These are phyloP conservation scores for Austroboletus eburneus DNA, from an alignment of 768 basidiomycete species.

Conservation along the genomic window DNA sequence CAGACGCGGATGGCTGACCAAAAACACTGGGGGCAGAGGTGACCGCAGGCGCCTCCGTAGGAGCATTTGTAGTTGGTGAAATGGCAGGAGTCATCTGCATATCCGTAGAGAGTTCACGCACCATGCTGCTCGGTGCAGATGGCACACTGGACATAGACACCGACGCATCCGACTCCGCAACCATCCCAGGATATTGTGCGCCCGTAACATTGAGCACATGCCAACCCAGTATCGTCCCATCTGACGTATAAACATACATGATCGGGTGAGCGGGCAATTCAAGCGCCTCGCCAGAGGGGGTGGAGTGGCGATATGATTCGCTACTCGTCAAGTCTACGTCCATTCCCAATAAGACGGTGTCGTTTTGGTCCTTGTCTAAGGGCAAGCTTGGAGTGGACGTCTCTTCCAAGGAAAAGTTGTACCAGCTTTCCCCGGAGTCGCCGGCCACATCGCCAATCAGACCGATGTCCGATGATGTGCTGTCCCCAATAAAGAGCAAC, in stretches of 20 bases:
- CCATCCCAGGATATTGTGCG: conserved; percentile 54
- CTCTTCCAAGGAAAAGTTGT: conserved; percentile 45
- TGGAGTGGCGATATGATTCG: conserved; percentile 35
- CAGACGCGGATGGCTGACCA: conserved; percentile 31
- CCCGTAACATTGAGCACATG: conserved; percentile 55
- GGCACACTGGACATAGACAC: conserved; percentile 1
- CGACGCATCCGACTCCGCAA: conserved; percentile 20
- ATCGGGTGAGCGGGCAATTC: conserved; percentile 53
- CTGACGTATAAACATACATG: conserved; percentile 72
- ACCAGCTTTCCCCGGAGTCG: conserved; percentile 36
- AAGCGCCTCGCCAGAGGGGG: conserved; percentile 38
- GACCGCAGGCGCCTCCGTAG: conserved; percentile 25
- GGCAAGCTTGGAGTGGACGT: conserved; percentile 57
- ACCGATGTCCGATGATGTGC: conserved; percentile 49
- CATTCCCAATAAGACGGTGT: conserved; percentile 63
- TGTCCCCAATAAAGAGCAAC: conserved; percentile 45
- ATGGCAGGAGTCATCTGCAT: conserved; percentile 27
- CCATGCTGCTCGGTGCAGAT: conserved; percentile 18
- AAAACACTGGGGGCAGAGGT: conserved; percentile 32
- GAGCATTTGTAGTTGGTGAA: conserved; percentile 16
- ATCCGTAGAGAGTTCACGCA: conserved; percentile 28
- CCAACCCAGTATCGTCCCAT: conserved; percentile 77
- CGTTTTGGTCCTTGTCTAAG: conserved; percentile 62
- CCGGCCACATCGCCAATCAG: conserved; percentile 34
- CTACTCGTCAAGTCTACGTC: conserved; percentile 61